These are phyloP conservation scores for Pseudocercospora musae DNA, from an alignment of 2,329 filamentous ascomycete genomes.

Conservation along the genomic window DNA sequence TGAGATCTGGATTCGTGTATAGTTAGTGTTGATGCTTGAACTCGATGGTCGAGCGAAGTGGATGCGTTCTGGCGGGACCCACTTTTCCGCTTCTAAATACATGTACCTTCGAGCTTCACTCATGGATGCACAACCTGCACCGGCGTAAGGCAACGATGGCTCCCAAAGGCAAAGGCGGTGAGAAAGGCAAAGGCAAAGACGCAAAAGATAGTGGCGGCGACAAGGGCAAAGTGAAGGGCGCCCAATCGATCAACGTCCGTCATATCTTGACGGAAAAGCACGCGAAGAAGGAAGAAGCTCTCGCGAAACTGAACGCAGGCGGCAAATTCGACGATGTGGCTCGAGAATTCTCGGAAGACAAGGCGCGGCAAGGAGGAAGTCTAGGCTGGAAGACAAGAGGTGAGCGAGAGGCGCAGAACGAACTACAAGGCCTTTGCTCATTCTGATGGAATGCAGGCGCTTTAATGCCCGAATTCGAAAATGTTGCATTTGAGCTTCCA, in stretches of 20 bases:
- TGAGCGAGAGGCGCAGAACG: too few relatives aligned
- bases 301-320: slow-evolving; percentile 64
- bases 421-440: too few relatives aligned
- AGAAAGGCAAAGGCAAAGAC: slow-evolving; percentile 24
- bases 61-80: neutral
- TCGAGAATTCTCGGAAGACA: slow-evolving; percentile 70
- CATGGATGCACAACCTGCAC: neutral
- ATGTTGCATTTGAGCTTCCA: slow-evolving; percentile 67
- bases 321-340: slow-evolving; percentile 74
- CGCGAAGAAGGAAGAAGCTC: slow-evolving; percentile 71
- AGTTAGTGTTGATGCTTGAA: neutral
- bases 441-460: slow-evolving; percentile 46
- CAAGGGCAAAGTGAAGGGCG: slow-evolving; percentile 52
- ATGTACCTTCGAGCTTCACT: neutral
- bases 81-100: neutral
- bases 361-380: slow-evolving; percentile 66
- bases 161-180: slow-evolving; percentile 31
- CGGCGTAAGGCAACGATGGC: slow-evolving; percentile 24
- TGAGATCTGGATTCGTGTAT: neutral
- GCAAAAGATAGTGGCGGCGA: slow-evolving; percentile 25
- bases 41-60: neutral
- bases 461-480: slow-evolving; percentile 67
- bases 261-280: slow-evolving; percentile 78
- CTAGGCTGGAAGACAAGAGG: slow-evolving; percentile 64
- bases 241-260: slow-evolving; percentile 68